Conservation (phyloP, 257 asterid species). For the Dorcoceras hygrometricum region DNA sequence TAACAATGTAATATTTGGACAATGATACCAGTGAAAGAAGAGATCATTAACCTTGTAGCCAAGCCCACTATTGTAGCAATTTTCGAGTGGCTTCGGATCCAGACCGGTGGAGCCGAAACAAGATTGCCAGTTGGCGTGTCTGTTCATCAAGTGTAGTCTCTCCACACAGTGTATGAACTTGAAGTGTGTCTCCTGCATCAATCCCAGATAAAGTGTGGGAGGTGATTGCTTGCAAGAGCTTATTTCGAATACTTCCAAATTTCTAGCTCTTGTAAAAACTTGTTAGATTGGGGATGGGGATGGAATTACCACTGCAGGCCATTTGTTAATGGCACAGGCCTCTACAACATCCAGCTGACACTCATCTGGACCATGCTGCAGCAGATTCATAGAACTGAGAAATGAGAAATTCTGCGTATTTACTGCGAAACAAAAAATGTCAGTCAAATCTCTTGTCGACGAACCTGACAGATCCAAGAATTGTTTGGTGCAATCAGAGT, state of each 20-base stretch:
- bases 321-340: conserved; percentile 71
- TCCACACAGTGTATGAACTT: conserved; percentile 72
- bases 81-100: conserved; percentile 42
- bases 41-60: conserved; percentile 53
- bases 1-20: too few species aligned
- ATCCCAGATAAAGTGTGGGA: too few species aligned
- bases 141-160: conserved; percentile 53
- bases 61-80: conserved; percentile 59
- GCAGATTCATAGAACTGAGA: not conserved
- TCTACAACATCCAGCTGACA: conserved; percentile 64
- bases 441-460: not conserved
- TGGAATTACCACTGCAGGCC: conserved; percentile 63
- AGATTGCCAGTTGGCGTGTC: conserved; percentile 58
- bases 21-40: not conserved
- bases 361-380: conserved; percentile 91
- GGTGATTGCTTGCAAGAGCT: too few species aligned
- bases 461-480: conserved; percentile 84
- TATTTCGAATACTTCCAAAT: too few species aligned
- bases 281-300: too few species aligned
- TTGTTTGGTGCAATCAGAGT: conserved; percentile 53
- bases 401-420: not conserved
- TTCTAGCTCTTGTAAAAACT: too few species aligned
- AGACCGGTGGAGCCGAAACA: conserved; percentile 55
- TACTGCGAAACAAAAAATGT: not conserved
- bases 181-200: conserved; percentile 59